Evolutionary conservation across 176 grass and related monocot genomes (phyloP).

Genomic region (Melocanna baccifera): DNA sequence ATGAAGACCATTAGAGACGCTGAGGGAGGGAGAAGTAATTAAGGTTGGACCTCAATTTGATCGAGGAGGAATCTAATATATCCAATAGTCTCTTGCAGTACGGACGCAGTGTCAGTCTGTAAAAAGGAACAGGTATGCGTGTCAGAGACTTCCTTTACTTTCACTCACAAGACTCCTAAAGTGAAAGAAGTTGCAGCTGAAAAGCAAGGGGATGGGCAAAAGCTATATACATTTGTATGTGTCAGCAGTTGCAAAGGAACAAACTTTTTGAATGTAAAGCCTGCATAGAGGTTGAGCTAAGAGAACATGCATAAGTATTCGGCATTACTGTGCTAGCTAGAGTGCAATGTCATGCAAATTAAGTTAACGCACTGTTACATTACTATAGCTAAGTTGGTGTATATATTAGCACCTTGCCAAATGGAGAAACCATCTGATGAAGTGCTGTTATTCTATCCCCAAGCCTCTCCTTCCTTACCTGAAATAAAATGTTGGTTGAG

Average conservation of each 20-base stretch:
- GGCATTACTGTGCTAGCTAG: background rate
- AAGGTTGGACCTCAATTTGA: conserved; percentile 72
- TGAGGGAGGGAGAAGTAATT: background rate
- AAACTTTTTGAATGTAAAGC: background rate
- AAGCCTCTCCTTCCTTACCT: conserved; percentile 85
- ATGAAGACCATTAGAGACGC: background rate
- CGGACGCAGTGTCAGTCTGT: conserved; percentile 85
- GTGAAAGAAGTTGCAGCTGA: conserved; percentile 14
- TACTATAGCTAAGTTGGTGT: background rate
- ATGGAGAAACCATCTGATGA: conserved; percentile 85
- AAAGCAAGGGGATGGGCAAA: conserved; percentile 41
- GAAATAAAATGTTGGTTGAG: conserved; percentile 27
- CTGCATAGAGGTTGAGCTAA: background rate
- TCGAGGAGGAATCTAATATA: conserved; percentile 71
- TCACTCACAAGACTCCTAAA: conserved; percentile 26
- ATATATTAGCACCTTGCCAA: conserved; percentile 56
- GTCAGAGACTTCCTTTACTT: conserved; percentile 46
- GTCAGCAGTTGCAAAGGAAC: background rate
- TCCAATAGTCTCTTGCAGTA: conserved; percentile 79
- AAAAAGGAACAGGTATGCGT: conserved; percentile 35
- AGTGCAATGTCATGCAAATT: background rate
- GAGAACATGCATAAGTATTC: background rate
- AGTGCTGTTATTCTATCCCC: conserved; percentile 82
- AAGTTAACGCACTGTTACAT: background rate
- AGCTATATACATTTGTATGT: conserved; percentile 13